Evolutionary conservation across 2,329 filamentous ascomycete species (phyloP), one percentile per base, ranked within the genome.

Genomic region (Claviceps sp.): DNA sequence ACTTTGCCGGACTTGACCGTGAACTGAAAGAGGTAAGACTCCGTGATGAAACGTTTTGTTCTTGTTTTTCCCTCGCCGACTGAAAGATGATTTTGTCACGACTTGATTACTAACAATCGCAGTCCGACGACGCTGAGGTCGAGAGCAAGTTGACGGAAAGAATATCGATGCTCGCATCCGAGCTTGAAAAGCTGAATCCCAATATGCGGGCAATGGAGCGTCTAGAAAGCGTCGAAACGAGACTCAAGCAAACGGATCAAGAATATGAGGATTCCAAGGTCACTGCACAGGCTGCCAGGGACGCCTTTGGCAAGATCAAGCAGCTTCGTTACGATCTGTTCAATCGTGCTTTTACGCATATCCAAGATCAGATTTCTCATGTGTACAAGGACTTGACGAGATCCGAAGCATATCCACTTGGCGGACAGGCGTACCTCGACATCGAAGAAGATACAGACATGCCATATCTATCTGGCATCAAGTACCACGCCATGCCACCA

Each of bases 401-500:
- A 54, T 93, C 86, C 42, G 78, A 86, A 37, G 84, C 86, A n/a
- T 95, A 95, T 65, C 90, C 91, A 0, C 77, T 97, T n/a, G 93
- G 93, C 60, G 93, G 93, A 8, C 79, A 83, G 66, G 81, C 81
- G 1, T 95, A 95, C 64, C 82, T 98, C 47, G 90, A 96, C 63
- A 90, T 94, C 54, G 81, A 85, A 66, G 90, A 95, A 65, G 91
- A 98, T 66, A 87, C 85, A n/a, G 89, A 95, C 57, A 91, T 95
- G 62, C 93, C 93, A 0, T 98, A 97, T 67, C 79, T 96, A 4
- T 88, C 87, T 42, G 93, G 93, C 37, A 89, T 98, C 70, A 96
- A 95, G 65, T 98, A 98, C 70, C 90, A 97, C 65, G 94, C 93
- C 56, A 98, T 97, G 90, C 93, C 93, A 20, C 93, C 93, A 1